phyloP scores from a whole-genome alignment of 2,329 filamentous ascomycete species.

The Zymoseptoria brevis region DNA sequence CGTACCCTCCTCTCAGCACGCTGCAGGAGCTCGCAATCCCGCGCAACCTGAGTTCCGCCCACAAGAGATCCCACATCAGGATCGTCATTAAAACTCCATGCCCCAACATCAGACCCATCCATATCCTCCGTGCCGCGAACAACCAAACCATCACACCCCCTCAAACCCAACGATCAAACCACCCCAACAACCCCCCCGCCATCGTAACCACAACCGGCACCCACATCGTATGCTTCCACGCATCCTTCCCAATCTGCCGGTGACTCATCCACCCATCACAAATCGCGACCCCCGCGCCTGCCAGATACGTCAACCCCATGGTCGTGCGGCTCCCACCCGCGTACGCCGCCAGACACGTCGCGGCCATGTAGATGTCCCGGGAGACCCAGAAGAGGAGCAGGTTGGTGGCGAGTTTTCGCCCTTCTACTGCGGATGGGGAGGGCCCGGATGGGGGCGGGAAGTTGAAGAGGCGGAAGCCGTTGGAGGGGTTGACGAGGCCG shows the following conservation, averaged over 20 bases:
- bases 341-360: slow-evolving; percentile 2
- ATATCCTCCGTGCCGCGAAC: too few species aligned
- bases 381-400: slow-evolving; percentile 4
- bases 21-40: too few species aligned
- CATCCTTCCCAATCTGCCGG: slow-evolving; percentile 4
- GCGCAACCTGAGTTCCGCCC: too few species aligned
- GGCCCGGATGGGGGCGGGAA: background rate
- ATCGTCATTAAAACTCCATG: too few species aligned
- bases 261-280: slow-evolving; percentile 4
- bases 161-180: slow-evolving; percentile 4
- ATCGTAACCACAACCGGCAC: slow-evolving; percentile 3
- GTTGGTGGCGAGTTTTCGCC: background rate
- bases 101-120: too few species aligned
- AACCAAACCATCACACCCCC: too few species aligned
- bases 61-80: too few species aligned
- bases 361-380: slow-evolving; percentile 5
- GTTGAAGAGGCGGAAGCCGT: background rate
- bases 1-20: too few species aligned
- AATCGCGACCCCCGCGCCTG: slow-evolving; percentile 2
- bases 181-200: slow-evolving; percentile 5
- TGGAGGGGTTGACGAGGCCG: slow-evolving; percentile 1
- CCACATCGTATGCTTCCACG: slow-evolving; percentile 6
- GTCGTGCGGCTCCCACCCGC: background rate
- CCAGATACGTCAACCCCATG: background rate
- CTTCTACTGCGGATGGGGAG: background rate